A percentile compares a stretch with the other conserved stretches of the same genome.
phyloP scores from a whole-genome alignment of 441 rosid species.

The Gossypium lobatum region DNA sequence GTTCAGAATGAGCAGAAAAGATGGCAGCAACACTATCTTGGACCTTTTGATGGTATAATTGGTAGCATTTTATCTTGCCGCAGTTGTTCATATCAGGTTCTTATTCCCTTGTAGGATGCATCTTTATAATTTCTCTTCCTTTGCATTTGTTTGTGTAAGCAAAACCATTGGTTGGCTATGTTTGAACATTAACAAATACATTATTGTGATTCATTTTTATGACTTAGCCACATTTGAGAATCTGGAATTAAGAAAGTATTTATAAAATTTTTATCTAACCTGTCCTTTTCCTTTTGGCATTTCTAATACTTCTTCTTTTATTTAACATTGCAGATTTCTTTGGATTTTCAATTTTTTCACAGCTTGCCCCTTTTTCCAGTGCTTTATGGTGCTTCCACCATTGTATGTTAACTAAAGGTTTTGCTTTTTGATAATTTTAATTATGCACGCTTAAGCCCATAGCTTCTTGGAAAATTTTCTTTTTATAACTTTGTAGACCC shows the following conservation, averaged over 20 bases:
- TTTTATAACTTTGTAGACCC: neutral
- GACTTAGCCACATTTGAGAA: constrained; percentile 2
- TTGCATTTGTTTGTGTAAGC: neutral
- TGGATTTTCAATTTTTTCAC: constrained; percentile 79
- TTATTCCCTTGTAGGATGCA: constrained; percentile 10
- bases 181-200: neutral
- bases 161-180: constrained; percentile 1
- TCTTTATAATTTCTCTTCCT: constrained; percentile 10
- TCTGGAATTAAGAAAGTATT: neutral
- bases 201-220: constrained; percentile 2
- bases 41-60: constrained; percentile 81
- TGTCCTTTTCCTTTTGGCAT: neutral
- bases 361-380: constrained; percentile 66
- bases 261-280: neutral
- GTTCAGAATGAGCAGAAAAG: constrained; percentile 46
- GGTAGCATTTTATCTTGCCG: constrained; percentile 64
- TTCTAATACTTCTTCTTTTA: neutral
- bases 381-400: constrained; percentile 43
- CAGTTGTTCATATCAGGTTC: constrained; percentile 80
- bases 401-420: constrained; percentile 66
- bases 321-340: constrained; percentile 58
- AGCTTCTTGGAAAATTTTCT: constrained; percentile 5
- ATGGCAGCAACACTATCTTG: constrained; percentile 76
- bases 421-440: constrained; percentile 21
- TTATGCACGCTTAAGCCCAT: constrained; percentile 9